phyloP scores from a whole-genome alignment of 2,329 filamentous ascomycete species.

The Colletotrichum chrysophilum region DNA sequence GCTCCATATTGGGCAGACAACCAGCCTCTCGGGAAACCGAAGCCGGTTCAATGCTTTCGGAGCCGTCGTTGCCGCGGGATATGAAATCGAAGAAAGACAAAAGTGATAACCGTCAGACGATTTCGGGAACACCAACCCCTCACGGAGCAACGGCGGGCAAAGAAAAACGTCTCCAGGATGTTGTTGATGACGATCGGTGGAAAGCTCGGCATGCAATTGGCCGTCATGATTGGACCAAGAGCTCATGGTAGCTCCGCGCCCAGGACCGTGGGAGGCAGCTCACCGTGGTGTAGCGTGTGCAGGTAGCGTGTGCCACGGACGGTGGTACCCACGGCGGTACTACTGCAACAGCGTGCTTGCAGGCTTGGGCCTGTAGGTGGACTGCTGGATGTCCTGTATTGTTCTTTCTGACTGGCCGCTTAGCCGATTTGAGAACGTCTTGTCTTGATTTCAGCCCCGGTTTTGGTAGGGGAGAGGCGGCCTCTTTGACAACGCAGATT shows the following conservation, averaged over 20 bases:
- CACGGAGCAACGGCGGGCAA: not conserved
- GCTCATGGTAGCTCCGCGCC: constrained; percentile 9
- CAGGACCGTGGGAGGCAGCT: constrained; percentile 11
- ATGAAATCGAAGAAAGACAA: not conserved
- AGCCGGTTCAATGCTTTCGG: not conserved
- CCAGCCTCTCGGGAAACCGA: not conserved
- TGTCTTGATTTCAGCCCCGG: not conserved
- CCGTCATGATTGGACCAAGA: constrained; percentile 4
- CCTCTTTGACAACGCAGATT: constrained; percentile 3
- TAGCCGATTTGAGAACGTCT: not conserved
- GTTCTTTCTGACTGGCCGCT: not conserved
- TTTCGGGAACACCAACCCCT: constrained; percentile 4
- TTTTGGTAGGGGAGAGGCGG: not conserved
- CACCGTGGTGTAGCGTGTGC: not conserved
- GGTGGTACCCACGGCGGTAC: not conserved
- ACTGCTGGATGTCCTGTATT: not conserved
- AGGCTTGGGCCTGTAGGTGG: not conserved
- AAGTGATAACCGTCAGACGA: not conserved
- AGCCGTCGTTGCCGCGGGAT: not conserved
- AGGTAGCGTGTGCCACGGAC: not conserved
- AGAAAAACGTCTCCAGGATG: not conserved
- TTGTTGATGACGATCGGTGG: constrained; percentile 8
- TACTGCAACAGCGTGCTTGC: not conserved
- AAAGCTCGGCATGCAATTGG: constrained; percentile 10
- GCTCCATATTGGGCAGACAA: not conserved